Percentiles rank a stretch among this genome's conserved stretches.
Evolutionary conservation across 2,329 filamentous ascomycete species (phyloP).

Genomic region (Dothistroma pini): DNA sequence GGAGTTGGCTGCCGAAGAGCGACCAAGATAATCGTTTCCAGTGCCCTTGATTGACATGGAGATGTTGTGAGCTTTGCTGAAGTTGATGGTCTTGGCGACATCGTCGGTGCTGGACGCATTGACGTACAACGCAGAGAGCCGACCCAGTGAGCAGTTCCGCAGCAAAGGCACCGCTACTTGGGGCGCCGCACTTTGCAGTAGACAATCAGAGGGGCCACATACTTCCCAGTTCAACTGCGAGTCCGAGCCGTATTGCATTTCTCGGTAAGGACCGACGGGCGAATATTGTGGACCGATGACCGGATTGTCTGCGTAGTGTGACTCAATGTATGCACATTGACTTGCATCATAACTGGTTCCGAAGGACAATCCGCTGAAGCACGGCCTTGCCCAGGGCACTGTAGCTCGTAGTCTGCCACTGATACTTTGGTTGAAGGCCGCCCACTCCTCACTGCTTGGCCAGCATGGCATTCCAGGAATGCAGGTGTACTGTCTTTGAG

Average conservation of each 20-base stretch:
- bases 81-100: constrained; percentile 14
- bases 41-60: constrained; percentile 28
- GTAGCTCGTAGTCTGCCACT: constrained; percentile 51
- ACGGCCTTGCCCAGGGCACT: constrained; percentile 51
- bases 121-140: neutral
- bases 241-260: neutral
- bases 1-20: constrained; percentile 13
- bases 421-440: constrained; percentile 51
- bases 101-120: neutral
- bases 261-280: neutral
- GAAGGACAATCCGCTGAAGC: constrained; percentile 25
- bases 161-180: neutral
- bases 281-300: neutral
- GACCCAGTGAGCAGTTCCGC: neutral
- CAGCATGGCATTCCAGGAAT: constrained; percentile 54
- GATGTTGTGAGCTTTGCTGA: constrained; percentile 21
- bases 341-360: neutral
- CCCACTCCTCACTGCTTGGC: constrained; percentile 49
- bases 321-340: neutral
- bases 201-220: neutral
- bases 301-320: neutral
- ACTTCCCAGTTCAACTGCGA: neutral
- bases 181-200: neutral
- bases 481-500: constrained; percentile 28
- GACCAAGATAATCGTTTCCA: constrained; percentile 29